Evolutionary conservation across 768 basidiomycete species (phyloP).

Genomic region (Phanerodontia chrysosporium): DNA sequence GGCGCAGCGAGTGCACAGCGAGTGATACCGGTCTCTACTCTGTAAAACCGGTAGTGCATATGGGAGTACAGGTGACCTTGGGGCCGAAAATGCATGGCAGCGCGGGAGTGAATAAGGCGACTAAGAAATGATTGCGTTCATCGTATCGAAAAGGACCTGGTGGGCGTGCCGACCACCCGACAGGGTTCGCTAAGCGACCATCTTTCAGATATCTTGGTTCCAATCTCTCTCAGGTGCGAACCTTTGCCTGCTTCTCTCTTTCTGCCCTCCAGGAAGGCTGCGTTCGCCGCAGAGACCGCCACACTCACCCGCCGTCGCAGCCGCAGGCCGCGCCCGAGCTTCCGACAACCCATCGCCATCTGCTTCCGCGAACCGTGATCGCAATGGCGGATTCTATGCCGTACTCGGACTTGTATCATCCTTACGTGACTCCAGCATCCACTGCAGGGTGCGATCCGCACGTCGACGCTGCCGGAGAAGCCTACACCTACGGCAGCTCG

Average conservation of each 20-base stretch:
- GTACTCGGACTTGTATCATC: background rate
- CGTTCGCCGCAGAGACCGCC: background rate
- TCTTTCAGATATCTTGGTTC: background rate
- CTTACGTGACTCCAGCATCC: background rate
- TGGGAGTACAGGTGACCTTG: background rate
- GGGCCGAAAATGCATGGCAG: background rate
- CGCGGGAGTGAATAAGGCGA: background rate
- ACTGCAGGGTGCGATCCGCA: background rate
- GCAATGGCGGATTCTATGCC: background rate
- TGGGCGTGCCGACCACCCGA: slow-evolving; percentile 5
- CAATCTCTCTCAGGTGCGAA: background rate
- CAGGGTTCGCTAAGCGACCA: background rate
- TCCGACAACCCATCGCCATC: background rate
- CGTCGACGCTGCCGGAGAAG: background rate
- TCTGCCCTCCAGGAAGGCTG: background rate
- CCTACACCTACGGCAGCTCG: background rate
- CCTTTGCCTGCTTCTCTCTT: background rate
- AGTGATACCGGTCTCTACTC: background rate
- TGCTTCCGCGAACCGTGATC: slow-evolving; percentile 10
- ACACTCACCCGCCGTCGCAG: background rate
- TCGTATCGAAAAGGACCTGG: background rate
- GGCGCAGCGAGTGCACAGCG: background rate
- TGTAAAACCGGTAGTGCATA: background rate
- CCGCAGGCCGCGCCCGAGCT: background rate
- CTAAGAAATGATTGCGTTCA: background rate